Base-by-base conservation (phyloP, 768 basidiomycete genomes). In the Tulasnella sp. region DNA sequence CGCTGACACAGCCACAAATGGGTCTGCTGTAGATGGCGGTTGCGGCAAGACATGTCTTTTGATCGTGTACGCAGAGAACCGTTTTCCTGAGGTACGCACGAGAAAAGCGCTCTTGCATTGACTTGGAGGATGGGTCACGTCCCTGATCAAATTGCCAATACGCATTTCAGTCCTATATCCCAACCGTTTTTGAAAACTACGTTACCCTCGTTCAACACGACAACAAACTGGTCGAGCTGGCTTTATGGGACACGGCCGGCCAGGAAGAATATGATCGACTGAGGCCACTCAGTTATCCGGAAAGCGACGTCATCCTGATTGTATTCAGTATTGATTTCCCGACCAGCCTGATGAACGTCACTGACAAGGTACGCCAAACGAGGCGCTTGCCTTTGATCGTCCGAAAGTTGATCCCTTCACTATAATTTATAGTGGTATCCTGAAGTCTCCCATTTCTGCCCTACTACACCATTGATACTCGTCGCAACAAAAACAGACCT, bases 241-340 rank as follows among this genome's bases (percentile, higher is more conserved):
- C 96, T n/a, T 77, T 99, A 17, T 99, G 95, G 92, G 93, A 97
- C 73, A 97, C 93, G 0, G 93, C 93, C 0, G 93, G 93, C 26
- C 93, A 96, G 71, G 93, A 97, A 73, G 93, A 97, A 74, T 97
- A 96, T 72, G 91, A 94, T 71, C 80, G 88, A 63, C 78, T 93
- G 58, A 79, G 88, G 65, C 88, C 88, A 19, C 76, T 92, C 63
- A 87, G 85, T 70, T 91, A 92, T 66, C 88, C 89, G 19, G 88
- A 92, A 71, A 86, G 84, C 76, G 81, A 90, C 68, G 88, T 91
- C 61, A 90, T 95, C 67, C 85, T 95, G 66, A 88, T 95, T 66
- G 91, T 94, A 27, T 96, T 95, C 76, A 91, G 89, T 10, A 76
- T 94, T 70, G 91, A 95, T 75, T 94, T 92, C 68, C 93, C 92